Evolutionary conservation across 2,329 filamentous ascomycete species (phyloP), one percentile per base, ranked within the genome.

Genomic region (Ophiostoma pallidulum): DNA sequence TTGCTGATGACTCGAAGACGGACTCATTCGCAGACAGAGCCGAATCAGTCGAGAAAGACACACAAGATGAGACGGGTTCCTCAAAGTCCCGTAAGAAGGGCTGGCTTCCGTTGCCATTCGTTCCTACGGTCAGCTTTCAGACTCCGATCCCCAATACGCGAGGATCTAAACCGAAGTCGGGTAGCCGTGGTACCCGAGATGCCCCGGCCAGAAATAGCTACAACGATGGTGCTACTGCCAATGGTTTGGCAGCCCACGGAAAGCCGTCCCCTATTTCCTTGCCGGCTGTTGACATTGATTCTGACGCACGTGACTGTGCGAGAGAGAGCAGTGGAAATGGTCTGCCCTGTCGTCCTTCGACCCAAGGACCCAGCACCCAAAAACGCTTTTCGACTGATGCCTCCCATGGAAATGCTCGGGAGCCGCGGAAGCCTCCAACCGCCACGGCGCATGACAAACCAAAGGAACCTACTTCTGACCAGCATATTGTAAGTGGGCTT

Each of bases 21-120:
- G 89, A 87, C 64, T 66, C 72, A 18, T 16, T 18, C 3, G 9
- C 26, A 4, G 36, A 37, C 47, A 87, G 87, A 64, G 65, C 70
- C 28, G 70, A 78, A 19, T 72, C 74, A 12, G 73, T 79, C 39
- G 82, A 86, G 52, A 78, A 82, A 41, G 82, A 85, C 54, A 68
- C 65, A 37, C 74, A 80, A 52, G 80, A 75, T n/a, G 67, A 79
- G 47, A 57, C 72, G 60, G 57, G 63, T 56, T 57, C 67, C 51
- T 58, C 59, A 41, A 76, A 75, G 59, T 59, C 67, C 20, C 57
- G 77, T 70, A 64, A 82, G 74, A 94, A 94, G 70, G 80, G 85
- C 59, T 97, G 92, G 91, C 81, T 86, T 50, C 76, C 81, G 1
- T 78, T 96, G 49, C 79, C 83, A 29, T 91, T 90, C 59, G 87